Conservation (phyloP, 768 basidiomycete genomes). For the Wakefieldia striispora region DNA sequence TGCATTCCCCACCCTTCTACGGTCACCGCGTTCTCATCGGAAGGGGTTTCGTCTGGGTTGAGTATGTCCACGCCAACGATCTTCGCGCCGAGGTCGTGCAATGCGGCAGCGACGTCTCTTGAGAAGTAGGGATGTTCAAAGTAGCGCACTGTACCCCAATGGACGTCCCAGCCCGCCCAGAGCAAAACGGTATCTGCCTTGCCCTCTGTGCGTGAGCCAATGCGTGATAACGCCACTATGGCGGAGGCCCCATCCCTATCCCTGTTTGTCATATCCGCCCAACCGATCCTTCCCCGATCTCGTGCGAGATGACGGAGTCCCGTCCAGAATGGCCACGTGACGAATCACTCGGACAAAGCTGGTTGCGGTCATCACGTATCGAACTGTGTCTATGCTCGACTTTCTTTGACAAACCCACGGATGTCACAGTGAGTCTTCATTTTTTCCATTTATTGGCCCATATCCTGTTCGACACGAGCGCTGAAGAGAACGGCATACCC, state of each 20-base stretch:
- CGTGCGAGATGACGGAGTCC: conserved; percentile 42
- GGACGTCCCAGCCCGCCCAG: conserved; percentile 65
- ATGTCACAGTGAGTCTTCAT: no score
- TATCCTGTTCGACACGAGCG: no score
- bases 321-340: conserved; percentile 52
- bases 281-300: conserved; percentile 49
- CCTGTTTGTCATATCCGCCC: conserved; percentile 35
- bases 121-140: conserved; percentile 65
- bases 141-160: conserved; percentile 52
- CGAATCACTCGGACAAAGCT: no score
- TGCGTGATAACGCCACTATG: conserved; percentile 4
- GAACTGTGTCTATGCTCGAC: no score
- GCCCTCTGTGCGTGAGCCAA: conserved; percentile 25
- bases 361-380: no score
- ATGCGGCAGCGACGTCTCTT: conserved; percentile 46
- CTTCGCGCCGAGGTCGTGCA: conserved; percentile 51
- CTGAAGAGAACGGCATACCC: no score
- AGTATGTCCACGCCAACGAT: conserved; percentile 64
- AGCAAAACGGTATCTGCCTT: conserved; percentile 48
- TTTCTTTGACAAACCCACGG: no score
- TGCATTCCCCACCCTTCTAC: conserved; percentile 50
- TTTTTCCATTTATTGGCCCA: no score
- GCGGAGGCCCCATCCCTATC: background rate
- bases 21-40: conserved; percentile 6
- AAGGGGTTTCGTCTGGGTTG: conserved; percentile 62